Evolutionary conservation across 2,329 filamentous ascomycete species (phyloP).

Genomic region (Huntiella bhutanensis): DNA sequence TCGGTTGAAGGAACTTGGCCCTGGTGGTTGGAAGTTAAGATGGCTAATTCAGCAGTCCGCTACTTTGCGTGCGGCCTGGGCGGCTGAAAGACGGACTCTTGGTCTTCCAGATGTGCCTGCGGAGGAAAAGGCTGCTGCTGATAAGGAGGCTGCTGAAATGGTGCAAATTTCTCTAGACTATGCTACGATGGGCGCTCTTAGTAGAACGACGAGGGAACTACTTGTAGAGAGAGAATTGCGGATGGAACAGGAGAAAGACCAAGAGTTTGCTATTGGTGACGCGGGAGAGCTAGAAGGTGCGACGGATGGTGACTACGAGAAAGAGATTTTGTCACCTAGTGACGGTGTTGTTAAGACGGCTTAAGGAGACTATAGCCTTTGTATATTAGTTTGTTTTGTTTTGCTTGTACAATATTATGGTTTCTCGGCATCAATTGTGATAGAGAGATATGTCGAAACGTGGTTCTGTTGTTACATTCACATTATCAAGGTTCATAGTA

Average conservation of each 20-base stretch:
- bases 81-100: slow-evolving; percentile 41
- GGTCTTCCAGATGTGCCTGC: slow-evolving; percentile 33
- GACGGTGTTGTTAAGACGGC: no score
- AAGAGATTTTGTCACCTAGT: slow-evolving; percentile 16
- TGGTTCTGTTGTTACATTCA: no score
- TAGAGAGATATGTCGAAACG: no score
- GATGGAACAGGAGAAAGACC: slow-evolving; percentile 17
- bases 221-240: slow-evolving; percentile 23
- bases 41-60: slow-evolving; percentile 75
- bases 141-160: slow-evolving; percentile 21
- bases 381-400: no score
- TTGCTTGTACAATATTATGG: no score
- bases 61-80: slow-evolving; percentile 45
- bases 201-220: slow-evolving; percentile 19
- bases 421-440: no score
- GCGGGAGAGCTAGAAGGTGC: slow-evolving; percentile 20
- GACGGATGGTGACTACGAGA: slow-evolving; percentile 18
- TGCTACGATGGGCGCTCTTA: slow-evolving; percentile 23
- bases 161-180: slow-evolving; percentile 24
- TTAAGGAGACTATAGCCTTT: no score
- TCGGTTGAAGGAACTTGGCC: slow-evolving; percentile 69
- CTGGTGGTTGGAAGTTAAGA: slow-evolving; percentile 74
- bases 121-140: slow-evolving; percentile 13
- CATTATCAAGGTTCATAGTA: no score
- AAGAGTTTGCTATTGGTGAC: slow-evolving; percentile 29